Evolutionary conservation across 495 filamentous ascomycete genomes (phyloP), one percentile per base, ranked within the genome.

Genomic region (Terfezia claveryi): DNA sequence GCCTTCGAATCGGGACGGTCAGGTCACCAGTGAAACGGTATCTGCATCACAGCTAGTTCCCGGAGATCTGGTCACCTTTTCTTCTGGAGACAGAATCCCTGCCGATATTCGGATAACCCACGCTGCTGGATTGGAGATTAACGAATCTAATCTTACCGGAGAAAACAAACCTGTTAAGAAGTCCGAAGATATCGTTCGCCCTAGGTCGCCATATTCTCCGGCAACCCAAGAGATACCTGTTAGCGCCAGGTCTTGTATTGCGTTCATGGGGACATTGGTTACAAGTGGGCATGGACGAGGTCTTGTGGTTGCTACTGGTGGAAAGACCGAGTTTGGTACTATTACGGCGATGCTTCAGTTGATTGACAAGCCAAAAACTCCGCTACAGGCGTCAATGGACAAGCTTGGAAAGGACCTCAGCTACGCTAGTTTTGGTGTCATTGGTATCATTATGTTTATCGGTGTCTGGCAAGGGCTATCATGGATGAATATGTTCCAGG

Each of bases 211-310:
- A 8, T 11, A 62, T 38, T 61, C 60, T 23, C 60, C 63, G 4
- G 59, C 60, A 17, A 37, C 64, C 46, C 58, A 54, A 8, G 63
- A 66, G 23, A 51, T 66, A 12, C 54, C 57, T 8, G 59, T 66
- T 41, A 63, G 63, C 17, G 63, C 65, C 23, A 55, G 63, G 50
- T 62, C 54, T 50, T 66, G 63, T 61, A 88, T 99, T 64, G 91
- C 89, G 7, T 96, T 94, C 66, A 96, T 96, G 92, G 91, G 91
- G 5, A 99, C 91, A 7, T 69, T 99, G 55, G 92, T 99, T 7
- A 86, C 87, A 50, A 92, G 85, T 9, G 91, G 91, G n/a, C 80
- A 99, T 60, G 91, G 91, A 0, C 87, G 92, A 64, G 91, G 91
- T 37, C 79, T 99, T 55, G 91, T 99, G 10, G 88, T 94, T 66